Base-by-base conservation (phyloP, 192 early-diverging fungal genomes). In the Coemansia brasiliensis region DNA sequence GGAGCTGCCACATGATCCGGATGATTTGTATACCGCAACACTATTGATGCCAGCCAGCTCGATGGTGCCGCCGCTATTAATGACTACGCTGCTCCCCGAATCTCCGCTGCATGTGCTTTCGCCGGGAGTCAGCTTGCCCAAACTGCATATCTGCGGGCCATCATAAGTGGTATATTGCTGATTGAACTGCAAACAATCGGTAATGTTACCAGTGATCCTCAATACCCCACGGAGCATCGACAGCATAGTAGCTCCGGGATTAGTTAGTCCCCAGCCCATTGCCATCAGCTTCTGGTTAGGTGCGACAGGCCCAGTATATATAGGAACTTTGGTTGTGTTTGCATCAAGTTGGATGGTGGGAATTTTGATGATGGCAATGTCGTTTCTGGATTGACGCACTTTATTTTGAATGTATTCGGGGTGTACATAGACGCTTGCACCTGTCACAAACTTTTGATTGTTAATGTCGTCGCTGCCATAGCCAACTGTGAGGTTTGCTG, bases 191-290 rank as follows among this genome's bases (percentile, higher is more conserved):
- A 53, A 15, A 32, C 67, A 77, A 15, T 21, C 37, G 0, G 44
- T 32, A 0, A 35, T 27, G 53, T 62, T 49, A 17, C 74, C 74
- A 1, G 72, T 56, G 0, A 41, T 61, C 2, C 58, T 55, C 2
- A 69, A 17, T 2, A 63, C 63, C 8, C 72, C 72, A 18, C 66
- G 55, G n/a, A 75, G 55, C 10, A 69, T 58, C n/a, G 55, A 52
- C 15, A 43, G 49, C 26, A 60, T 17, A 0, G 42, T 39, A 8
- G 78, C 69, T 16, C 24, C 56, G 15, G 39, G 43, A 8, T 72
- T 62, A 2, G 69, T 65, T 0, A 44, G 16, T 11, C 79, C 79
- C 79, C 79, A 81, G 37, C 79, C 79, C 43, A 67, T 72, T 7
- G 79, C 69, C 49, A 74, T 25, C 13, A 74, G 32, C 6, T 39